Base-by-base conservation (phyloP, 106 monocot species). In the Dendrobium huoshanense region DNA sequence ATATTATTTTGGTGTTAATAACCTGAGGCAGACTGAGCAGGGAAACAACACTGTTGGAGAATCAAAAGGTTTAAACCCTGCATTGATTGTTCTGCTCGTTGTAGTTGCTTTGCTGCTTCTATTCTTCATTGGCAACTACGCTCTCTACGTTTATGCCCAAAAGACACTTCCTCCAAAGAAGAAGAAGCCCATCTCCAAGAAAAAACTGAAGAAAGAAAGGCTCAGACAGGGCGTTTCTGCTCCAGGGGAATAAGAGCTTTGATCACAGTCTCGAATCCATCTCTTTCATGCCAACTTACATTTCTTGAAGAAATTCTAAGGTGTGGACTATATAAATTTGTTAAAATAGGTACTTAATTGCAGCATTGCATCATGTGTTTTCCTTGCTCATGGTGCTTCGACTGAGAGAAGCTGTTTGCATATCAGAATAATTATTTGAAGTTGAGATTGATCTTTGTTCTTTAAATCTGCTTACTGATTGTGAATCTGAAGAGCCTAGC, bases 171-270 rank as follows among this genome's bases (percentile, higher is more conserved):
- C 83, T 3, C 83, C 83, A 7, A 83, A 78, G 55, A 83, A 73
- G 78, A 83, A 79, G 70, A 83, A 83, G 54, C 83, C 78, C n/a
- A 2, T 79, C 43, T 83, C 83, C 41, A 83, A 83, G 78, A 83
- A 83, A 78, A 83, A 83, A 78, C 2, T 79, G 78, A 83, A 45
- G 73, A 83, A 15, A 49, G 82, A 82, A 47, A 82, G 70, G 82
- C 82, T 82, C 70, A 82, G 70, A 48, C 82, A 82, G 70, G 82
- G 82, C 27, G 77, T 82, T 41, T 82, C 82, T 78, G 82, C 82
- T 41, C 82, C 82, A 3, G 82, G 82, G 55, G 82, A 82, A 59
- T 82, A 70, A 61, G 7, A 61, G 7, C 72, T 74, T 3, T 8
- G n/a, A 5, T 61, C 13, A 31, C 5, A 70, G 70, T 2, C 70